These are phyloP conservation scores for Naumovozyma baii DNA, from an alignment of 805 yeast species.

Conservation along the genomic window DNA sequence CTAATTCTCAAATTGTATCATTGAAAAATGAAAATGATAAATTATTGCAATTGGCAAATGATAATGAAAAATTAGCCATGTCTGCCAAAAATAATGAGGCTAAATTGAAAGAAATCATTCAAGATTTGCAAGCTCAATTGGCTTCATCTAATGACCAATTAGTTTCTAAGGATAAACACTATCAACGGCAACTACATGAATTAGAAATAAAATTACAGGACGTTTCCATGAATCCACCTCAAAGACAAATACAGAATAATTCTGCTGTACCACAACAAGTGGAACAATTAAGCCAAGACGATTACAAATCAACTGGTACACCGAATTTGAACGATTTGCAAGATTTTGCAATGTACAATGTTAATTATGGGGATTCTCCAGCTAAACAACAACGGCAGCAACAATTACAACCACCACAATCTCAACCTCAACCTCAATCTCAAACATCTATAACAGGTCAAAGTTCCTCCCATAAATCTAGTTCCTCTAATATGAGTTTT, in stretches of 20 bases:
- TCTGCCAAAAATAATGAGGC: too few relatives aligned
- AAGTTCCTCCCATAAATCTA: slow-evolving; percentile 7
- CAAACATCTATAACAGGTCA: not conserved
- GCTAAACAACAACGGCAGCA: slow-evolving; percentile 3
- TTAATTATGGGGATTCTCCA: slow-evolving; percentile 25
- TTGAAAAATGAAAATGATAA: slow-evolving; percentile 1
- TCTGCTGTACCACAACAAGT: not conserved
- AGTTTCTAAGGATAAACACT: not conserved
- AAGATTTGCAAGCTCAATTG: slow-evolving; percentile 1
- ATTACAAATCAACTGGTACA: slow-evolving; percentile 23
- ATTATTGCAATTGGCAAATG: not conserved
- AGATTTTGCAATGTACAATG: slow-evolving; percentile 26
- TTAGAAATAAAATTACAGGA: not conserved
- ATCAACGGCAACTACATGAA: not conserved
- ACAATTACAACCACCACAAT: slow-evolving; percentile 3
- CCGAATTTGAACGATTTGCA: slow-evolving; percentile 27
- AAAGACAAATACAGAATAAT: not conserved
- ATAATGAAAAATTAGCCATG: slow-evolving; percentile 1
- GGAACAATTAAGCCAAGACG: slow-evolving; percentile 1
- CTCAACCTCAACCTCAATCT: not conserved
- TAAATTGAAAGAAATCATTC: not conserved
- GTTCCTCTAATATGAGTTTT: slow-evolving; percentile 5
- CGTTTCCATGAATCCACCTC: not conserved
- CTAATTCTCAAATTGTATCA: slow-evolving; percentile 2
- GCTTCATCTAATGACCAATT: not conserved